Percentiles rank a stretch among this genome's conserved stretches.
Conservation (phyloP, 257 asterid genomes). For the Salvia miltiorrhiza region DNA sequence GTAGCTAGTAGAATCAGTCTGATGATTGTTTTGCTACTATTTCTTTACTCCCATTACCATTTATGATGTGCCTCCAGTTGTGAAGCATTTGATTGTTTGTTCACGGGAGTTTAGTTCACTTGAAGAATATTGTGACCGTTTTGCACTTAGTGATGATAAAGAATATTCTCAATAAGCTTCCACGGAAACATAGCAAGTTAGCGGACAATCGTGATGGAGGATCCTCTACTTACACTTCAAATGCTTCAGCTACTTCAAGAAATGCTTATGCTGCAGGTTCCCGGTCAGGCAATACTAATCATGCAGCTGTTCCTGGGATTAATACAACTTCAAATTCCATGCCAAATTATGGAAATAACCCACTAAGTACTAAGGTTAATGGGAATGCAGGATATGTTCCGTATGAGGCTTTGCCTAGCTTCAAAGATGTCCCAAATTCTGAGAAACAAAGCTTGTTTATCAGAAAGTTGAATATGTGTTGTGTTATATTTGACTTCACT, state of each 20-base stretch:
- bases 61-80: conserved; percentile 8
- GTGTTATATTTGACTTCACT: conserved; percentile 50
- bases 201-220: conserved; percentile 67
- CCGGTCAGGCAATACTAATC: conserved; percentile 33
- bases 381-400: conserved; percentile 39
- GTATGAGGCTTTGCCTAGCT: conserved; percentile 56
- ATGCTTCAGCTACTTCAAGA: conserved; percentile 46
- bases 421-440: conserved; percentile 54
- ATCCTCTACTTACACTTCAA: conserved; percentile 38
- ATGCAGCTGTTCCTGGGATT: conserved; percentile 29
- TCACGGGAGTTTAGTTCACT: conserved; percentile 15
- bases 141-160: conserved; percentile 52
- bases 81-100: conserved; percentile 20
- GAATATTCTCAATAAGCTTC: conserved; percentile 72
- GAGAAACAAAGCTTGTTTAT: conserved; percentile 56
- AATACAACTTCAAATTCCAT: conserved; percentile 27
- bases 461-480: conserved; percentile 50
- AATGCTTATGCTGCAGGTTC: conserved; percentile 25
- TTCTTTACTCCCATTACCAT: not conserved
- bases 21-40: conserved; percentile 17
- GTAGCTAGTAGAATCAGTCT: not conserved
- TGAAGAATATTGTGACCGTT: conserved; percentile 27
- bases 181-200: conserved; percentile 65
- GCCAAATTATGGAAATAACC: conserved; percentile 32
- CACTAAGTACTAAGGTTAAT: conserved; percentile 27